phyloP scores from a whole-genome alignment of 768 basidiomycete species.

The Leucosporidium scottii region DNA sequence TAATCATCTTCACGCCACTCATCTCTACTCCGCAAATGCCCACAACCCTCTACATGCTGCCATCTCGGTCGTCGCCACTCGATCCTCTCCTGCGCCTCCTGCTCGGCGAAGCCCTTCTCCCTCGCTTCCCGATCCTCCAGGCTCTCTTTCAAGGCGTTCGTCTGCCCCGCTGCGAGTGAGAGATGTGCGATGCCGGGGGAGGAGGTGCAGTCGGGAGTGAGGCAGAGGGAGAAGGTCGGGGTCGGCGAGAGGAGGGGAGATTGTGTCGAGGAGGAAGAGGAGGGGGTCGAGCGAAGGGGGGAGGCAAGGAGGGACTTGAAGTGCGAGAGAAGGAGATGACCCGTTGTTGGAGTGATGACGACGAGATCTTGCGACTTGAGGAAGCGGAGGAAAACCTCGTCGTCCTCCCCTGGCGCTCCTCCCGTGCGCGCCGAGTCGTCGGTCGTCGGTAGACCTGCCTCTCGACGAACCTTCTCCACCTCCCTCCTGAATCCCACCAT shows the following conservation, averaged over 20 bases:
- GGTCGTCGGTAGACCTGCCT: slow-evolving; percentile 19
- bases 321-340: slow-evolving; percentile 47
- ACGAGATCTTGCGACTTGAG: slow-evolving; percentile 24
- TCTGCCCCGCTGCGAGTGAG: neutral
- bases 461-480: slow-evolving; percentile 10
- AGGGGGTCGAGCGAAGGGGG: slow-evolving; percentile 37
- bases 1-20: slow-evolving; percentile 7
- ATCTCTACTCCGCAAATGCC: slow-evolving; percentile 5
- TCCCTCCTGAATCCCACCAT: too few relatives aligned
- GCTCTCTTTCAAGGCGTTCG: neutral
- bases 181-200: slow-evolving; percentile 23
- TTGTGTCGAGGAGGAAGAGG: too few relatives aligned
- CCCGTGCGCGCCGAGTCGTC: slow-evolving; percentile 12
- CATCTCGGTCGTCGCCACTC: neutral
- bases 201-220: slow-evolving; percentile 15
- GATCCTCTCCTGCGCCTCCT: slow-evolving; percentile 10
- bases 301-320: slow-evolving; percentile 64
- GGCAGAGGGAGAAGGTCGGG: slow-evolving; percentile 11
- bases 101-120: slow-evolving; percentile 17
- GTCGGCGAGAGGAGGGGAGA: too few relatives aligned
- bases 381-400: slow-evolving; percentile 48
- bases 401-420: neutral
- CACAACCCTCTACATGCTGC: slow-evolving; percentile 12
- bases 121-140: neutral
- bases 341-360: slow-evolving; percentile 50